phyloP scores from a whole-genome alignment of 2,329 filamentous ascomycete genomes.

The Corniculantispora saksenae region DNA sequence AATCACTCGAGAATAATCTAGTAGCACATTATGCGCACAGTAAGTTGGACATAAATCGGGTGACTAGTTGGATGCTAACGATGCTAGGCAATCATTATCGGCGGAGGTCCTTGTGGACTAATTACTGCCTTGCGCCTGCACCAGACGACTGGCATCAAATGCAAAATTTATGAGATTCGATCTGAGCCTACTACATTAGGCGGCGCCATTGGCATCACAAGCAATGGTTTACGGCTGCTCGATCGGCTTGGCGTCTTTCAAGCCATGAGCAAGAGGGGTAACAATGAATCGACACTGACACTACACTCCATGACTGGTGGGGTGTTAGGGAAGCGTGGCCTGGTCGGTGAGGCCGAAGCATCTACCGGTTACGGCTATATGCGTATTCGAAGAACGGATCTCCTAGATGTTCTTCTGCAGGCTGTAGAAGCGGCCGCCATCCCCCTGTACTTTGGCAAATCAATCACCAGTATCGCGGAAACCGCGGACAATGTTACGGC shows the following conservation, averaged over 20 bases:
- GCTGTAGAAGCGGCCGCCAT: background rate
- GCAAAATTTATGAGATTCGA: slow-evolving; percentile 19
- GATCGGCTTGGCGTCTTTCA: slow-evolving; percentile 66
- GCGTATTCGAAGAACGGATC: background rate
- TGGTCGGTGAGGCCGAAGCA: background rate
- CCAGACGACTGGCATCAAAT: background rate
- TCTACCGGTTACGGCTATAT: background rate
- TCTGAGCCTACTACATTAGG: slow-evolving; percentile 18
- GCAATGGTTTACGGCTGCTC: slow-evolving; percentile 70
- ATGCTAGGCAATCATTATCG: slow-evolving; percentile 20
- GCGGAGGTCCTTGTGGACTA: slow-evolving; percentile 16
- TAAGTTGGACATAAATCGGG: background rate
- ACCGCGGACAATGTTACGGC: background rate
- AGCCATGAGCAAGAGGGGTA: slow-evolving; percentile 56
- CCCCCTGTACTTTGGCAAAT: background rate
- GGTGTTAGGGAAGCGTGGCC: background rate
- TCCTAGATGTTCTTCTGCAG: background rate
- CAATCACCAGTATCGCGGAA: background rate
- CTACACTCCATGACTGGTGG: background rate
- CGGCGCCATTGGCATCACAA: slow-evolving; percentile 30
- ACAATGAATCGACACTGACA: slow-evolving; percentile 50
- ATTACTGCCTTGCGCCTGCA: slow-evolving; percentile 9
- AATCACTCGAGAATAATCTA: too few species aligned
- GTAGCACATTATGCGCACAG: background rate
- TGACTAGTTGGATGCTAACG: background rate